These are phyloP conservation scores for Nicotiana benthamiana DNA, from an alignment of 257 asterid genomes.

Conservation along the genomic window DNA sequence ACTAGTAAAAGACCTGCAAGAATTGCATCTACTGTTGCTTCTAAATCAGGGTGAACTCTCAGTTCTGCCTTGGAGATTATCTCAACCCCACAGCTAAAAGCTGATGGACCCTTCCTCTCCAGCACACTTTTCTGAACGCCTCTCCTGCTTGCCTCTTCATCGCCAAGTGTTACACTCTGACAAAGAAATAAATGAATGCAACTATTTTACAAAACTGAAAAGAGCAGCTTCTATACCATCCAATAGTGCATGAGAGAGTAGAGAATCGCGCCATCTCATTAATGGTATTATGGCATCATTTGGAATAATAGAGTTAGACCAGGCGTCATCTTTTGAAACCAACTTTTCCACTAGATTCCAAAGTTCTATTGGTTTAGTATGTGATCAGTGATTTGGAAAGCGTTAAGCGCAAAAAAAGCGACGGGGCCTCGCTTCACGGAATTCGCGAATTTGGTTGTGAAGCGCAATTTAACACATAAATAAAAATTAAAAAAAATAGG, in stretches of 20 bases:
- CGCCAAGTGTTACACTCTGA: conserved; percentile 96
- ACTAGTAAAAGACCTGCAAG: conserved; percentile 57
- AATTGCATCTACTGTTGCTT: conserved; percentile 84
- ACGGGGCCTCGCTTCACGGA: too few relatives aligned
- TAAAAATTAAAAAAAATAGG: too few relatives aligned
- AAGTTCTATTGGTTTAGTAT: background rate
- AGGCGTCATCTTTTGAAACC: background rate
- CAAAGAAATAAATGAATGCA: conserved; percentile 15
- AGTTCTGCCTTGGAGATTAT: conserved; percentile 75
- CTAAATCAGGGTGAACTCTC: conserved; percentile 70
- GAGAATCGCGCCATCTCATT: background rate
- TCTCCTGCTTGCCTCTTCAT: conserved; percentile 97
- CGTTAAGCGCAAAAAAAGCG: too few relatives aligned
- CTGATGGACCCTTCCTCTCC: conserved; percentile 97
- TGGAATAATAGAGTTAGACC: background rate
- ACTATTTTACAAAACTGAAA: background rate
- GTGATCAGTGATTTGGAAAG: too few relatives aligned
- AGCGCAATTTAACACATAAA: too few relatives aligned
- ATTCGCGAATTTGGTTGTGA: too few relatives aligned
- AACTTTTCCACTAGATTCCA: background rate
- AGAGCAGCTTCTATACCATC: background rate
- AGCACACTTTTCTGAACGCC: conserved; percentile 85
- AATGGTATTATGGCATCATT: background rate
- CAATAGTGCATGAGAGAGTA: conserved; percentile 2
- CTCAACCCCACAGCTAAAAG: conserved; percentile 90